Percentiles rank a stretch among this genome's conserved stretches.
phyloP scores from a whole-genome alignment of 2,329 filamentous ascomycete genomes.

The Phialophora chinensis region DNA sequence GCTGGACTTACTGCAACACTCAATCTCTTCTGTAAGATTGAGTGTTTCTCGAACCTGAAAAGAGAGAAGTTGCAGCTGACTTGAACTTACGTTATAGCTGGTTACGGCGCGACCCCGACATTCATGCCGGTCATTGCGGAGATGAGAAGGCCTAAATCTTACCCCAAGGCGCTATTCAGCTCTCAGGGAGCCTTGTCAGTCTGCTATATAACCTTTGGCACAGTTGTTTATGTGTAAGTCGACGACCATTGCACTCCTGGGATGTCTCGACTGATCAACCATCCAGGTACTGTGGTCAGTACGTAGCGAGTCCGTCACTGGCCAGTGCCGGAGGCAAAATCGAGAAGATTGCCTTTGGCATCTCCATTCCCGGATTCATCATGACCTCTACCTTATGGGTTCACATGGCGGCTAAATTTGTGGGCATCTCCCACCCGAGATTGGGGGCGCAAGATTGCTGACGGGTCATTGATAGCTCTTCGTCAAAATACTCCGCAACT shows the following conservation, averaged over 20 bases:
- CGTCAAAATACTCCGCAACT: constrained; percentile 60
- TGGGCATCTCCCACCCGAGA: constrained; percentile 4
- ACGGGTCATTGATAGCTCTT: constrained; percentile 53
- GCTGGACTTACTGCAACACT: constrained; percentile 43
- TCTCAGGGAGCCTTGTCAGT: constrained; percentile 46
- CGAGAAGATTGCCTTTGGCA: constrained; percentile 55
- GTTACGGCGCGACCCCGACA: constrained; percentile 38
- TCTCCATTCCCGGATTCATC: constrained; percentile 44
- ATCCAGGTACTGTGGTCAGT: constrained; percentile 52
- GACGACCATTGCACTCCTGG: background rate
- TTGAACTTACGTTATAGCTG: constrained; percentile 17
- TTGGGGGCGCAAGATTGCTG: background rate
- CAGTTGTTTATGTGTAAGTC: constrained; percentile 48
- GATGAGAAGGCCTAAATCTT: constrained; percentile 47
- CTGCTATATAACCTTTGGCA: constrained; percentile 46
- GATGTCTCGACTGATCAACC: constrained; percentile 7
- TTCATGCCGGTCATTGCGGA: constrained; percentile 49
- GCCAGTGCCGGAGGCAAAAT: constrained; percentile 52
- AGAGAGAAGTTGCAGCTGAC: constrained; percentile 34
- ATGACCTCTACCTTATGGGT: constrained; percentile 35
- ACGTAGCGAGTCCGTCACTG: constrained; percentile 55
- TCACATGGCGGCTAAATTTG: constrained; percentile 56
- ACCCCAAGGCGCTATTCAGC: constrained; percentile 44
- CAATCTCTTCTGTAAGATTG: constrained; percentile 42
- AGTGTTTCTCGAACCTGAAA: too few relatives aligned